These are phyloP conservation scores for Diaporthe humulicola DNA, from an alignment of 2,329 filamentous ascomycete species.

Conservation along the genomic window DNA sequence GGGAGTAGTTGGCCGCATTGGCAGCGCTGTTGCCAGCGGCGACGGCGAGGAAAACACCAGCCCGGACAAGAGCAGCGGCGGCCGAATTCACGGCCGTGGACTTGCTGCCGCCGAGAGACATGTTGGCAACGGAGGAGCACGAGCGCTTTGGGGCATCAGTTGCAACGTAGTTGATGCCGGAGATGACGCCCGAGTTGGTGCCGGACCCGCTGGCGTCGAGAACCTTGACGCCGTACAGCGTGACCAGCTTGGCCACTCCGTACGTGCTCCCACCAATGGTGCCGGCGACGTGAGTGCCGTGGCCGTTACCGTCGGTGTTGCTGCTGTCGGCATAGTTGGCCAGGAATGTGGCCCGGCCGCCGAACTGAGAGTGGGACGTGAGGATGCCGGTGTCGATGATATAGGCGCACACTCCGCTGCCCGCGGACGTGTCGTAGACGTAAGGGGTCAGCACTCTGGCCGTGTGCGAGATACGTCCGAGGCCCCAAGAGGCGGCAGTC, in stretches of 20 bases:
- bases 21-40: constrained; percentile 57
- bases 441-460: constrained; percentile 40
- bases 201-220: constrained; percentile 37
- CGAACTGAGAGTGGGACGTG: constrained; percentile 51
- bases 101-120: constrained; percentile 36
- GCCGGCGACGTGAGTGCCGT: constrained; percentile 52
- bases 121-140: constrained; percentile 29
- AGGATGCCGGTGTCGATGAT: constrained; percentile 61
- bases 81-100: constrained; percentile 53
- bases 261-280: constrained; percentile 48
- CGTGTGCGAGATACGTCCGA: constrained; percentile 46
- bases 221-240: constrained; percentile 50
- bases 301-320: constrained; percentile 45
- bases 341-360: constrained; percentile 47
- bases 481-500: constrained; percentile 44
- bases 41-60: constrained; percentile 56
- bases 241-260: constrained; percentile 50
- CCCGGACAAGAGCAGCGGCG: constrained; percentile 49
- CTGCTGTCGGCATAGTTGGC: constrained; percentile 45
- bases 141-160: constrained; percentile 3
- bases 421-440: constrained; percentile 45
- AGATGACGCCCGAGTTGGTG: constrained; percentile 41
- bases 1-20: constrained; percentile 50
- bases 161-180: constrained; percentile 43
- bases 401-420: constrained; percentile 53